Conservation (phyloP, 768 basidiomycete species). For the Pholiota molesta region DNA sequence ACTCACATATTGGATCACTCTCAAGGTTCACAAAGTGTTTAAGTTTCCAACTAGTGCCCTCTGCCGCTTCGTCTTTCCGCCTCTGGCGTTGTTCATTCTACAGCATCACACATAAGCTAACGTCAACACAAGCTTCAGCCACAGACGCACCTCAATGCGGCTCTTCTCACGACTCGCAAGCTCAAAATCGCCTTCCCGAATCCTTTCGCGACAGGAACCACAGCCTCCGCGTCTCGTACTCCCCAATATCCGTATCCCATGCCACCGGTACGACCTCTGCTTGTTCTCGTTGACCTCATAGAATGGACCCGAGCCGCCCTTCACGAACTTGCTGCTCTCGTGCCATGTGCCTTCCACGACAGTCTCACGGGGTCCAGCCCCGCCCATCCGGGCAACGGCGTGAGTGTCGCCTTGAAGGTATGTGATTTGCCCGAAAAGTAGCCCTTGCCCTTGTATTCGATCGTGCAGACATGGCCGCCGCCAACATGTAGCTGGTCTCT, state of each 20-base stretch:
- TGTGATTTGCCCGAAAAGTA: slow-evolving; percentile 95
- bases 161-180: slow-evolving; percentile 87
- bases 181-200: slow-evolving; percentile 90
- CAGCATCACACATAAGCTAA: slow-evolving; percentile 1
- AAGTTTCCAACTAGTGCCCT: slow-evolving; percentile 71
- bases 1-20: slow-evolving; percentile 74
- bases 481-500: slow-evolving; percentile 78
- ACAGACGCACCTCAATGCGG: slow-evolving; percentile 75
- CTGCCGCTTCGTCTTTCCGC: slow-evolving; percentile 78
- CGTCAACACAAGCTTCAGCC: neutral
- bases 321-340: slow-evolving; percentile 56
- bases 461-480: slow-evolving; percentile 45
- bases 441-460: slow-evolving; percentile 96
- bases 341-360: slow-evolving; percentile 85
- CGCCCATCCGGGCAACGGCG: slow-evolving; percentile 46
- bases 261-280: slow-evolving; percentile 68
- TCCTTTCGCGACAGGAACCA: slow-evolving; percentile 93
- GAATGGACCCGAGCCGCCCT: slow-evolving; percentile 57
- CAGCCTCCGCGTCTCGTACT: slow-evolving; percentile 84
- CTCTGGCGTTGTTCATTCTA: slow-evolving; percentile 93
- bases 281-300: slow-evolving; percentile 76
- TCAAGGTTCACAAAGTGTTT: slow-evolving; percentile 78
- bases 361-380: slow-evolving; percentile 42
- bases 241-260: slow-evolving; percentile 61
- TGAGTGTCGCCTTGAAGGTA: slow-evolving; percentile 83